A percentile compares a stretch with the other conserved stretches of the same genome.
Conservation (phyloP, 805 yeast species). For the Wickerhamiella galacta region DNA sequence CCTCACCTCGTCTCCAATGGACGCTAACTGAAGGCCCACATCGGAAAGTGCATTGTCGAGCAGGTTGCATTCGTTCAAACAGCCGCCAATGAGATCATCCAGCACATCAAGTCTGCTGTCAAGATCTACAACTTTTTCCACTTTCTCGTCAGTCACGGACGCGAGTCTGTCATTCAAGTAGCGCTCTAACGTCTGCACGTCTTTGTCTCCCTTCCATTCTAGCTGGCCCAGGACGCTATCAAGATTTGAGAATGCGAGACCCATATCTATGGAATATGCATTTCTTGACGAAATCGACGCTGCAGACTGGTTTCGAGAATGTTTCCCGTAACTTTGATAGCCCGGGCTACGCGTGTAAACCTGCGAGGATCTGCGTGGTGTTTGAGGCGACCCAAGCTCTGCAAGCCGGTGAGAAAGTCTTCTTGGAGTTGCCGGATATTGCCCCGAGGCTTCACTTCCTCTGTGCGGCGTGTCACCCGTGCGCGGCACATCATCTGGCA, state of each 20-base stretch:
- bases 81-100: slow-evolving; percentile 23
- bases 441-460: background rate
- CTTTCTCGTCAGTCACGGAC: slow-evolving; percentile 10
- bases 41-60: slow-evolving; percentile 38
- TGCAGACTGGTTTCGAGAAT: background rate
- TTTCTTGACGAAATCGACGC: background rate
- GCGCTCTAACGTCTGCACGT: background rate
- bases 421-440: background rate
- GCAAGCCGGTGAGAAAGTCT: background rate
- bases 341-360: background rate
- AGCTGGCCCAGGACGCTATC: background rate
- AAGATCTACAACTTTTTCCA: slow-evolving; percentile 37
- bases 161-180: background rate
- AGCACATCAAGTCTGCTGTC: slow-evolving; percentile 30
- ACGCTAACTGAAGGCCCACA: slow-evolving; percentile 43
- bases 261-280: background rate
- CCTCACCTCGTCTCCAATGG: slow-evolving; percentile 50
- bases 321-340: background rate
- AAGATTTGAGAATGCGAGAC: background rate
- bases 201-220: background rate
- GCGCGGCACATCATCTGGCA: too few species aligned
- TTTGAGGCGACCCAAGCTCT: background rate
- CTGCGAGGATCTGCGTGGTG: background rate
- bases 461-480: too few species aligned
- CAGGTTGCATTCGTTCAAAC: slow-evolving; percentile 37